These are phyloP conservation scores for Apiotrichum domesticum DNA, from an alignment of 1,284 basidiomycete genomes.

Conservation along the genomic window DNA sequence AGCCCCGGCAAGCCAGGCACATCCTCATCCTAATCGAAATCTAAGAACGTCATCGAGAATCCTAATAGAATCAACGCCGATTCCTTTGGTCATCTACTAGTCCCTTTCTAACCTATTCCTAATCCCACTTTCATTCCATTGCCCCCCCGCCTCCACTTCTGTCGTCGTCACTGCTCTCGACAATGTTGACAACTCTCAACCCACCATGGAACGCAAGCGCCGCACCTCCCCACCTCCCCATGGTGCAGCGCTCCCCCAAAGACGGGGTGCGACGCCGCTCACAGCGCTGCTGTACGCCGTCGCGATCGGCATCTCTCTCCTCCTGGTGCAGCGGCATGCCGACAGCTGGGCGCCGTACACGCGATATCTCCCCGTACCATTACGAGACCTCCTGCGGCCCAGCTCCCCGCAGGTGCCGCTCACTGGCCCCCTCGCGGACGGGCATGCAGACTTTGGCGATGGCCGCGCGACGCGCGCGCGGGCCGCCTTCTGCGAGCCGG, in stretches of 20 bases:
- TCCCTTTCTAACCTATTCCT: too few species aligned
- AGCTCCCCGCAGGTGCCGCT: not conserved
- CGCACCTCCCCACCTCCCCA: not conserved
- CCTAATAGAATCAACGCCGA: too few species aligned
- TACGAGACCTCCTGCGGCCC: too few species aligned
- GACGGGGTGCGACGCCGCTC: not conserved
- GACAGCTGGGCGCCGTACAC: not conserved
- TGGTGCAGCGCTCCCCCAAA: not conserved
- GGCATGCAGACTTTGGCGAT: constrained; percentile 37
- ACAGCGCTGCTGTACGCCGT: not conserved
- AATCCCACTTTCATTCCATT: too few species aligned
- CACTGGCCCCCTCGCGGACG: not conserved
- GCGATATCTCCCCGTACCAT: not conserved
- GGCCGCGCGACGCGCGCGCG: constrained; percentile 19
- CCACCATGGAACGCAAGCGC: not conserved
- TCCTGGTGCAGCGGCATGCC: not conserved
- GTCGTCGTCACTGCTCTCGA: too few species aligned
- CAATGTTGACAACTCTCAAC: not conserved
- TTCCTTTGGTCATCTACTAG: too few species aligned
- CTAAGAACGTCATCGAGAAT: too few species aligned
- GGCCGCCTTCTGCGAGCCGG: constrained; percentile 20
- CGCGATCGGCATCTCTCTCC: not conserved
- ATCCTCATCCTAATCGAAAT: too few species aligned
- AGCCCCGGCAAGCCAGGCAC: too few species aligned
- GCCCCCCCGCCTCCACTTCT: too few species aligned